phyloP scores from a whole-genome alignment of 495 filamentous ascomycete species.

The Aspergillus kassunensis region DNA sequence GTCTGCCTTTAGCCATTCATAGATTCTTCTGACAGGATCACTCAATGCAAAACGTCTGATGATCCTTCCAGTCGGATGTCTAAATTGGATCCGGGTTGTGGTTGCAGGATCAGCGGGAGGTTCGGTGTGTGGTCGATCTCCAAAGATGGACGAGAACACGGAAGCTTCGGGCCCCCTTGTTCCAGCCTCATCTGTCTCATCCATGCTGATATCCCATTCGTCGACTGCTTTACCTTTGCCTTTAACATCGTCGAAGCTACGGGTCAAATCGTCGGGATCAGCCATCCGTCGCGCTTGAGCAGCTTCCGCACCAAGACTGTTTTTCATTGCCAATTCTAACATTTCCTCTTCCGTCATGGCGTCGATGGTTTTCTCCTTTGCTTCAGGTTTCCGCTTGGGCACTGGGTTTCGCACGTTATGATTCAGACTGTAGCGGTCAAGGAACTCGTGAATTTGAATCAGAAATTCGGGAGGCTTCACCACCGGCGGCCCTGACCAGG shows the following conservation, averaged over 20 bases:
- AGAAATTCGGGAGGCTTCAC: slow-evolving; percentile 77
- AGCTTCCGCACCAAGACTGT: slow-evolving; percentile 59
- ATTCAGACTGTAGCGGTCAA: slow-evolving; percentile 89
- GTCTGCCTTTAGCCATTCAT: slow-evolving; percentile 94
- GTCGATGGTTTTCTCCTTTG: slow-evolving; percentile 67
- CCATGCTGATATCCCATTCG: slow-evolving; percentile 36
- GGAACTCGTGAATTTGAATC: slow-evolving; percentile 87
- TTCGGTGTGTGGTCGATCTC: slow-evolving; percentile 69
- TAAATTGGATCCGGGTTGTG: slow-evolving; percentile 87
- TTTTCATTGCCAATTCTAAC: slow-evolving; percentile 87
- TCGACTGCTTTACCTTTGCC: slow-evolving; percentile 60
- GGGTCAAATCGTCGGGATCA: slow-evolving; percentile 86
- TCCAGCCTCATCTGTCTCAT: slow-evolving; percentile 21
- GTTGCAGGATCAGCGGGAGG: slow-evolving; percentile 63
- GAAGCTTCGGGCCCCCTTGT: slow-evolving; percentile 28
- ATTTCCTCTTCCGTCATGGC: slow-evolving; percentile 96
- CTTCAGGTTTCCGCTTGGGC: slow-evolving; percentile 70
- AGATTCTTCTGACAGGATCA: slow-evolving; percentile 79
- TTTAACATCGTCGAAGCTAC: slow-evolving; percentile 52
- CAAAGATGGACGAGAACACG: slow-evolving; percentile 64
- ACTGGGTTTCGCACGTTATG: slow-evolving; percentile 89
- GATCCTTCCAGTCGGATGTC: slow-evolving; percentile 72
- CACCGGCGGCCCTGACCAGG: slow-evolving; percentile 83
- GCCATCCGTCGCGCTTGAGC: slow-evolving; percentile 36
- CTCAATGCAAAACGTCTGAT: slow-evolving; percentile 76